Evolutionary conservation across 2,329 filamentous ascomycete species (phyloP), one percentile per base, ranked within the genome.

Genomic region (Macrophomina pseudophaseolina): DNA sequence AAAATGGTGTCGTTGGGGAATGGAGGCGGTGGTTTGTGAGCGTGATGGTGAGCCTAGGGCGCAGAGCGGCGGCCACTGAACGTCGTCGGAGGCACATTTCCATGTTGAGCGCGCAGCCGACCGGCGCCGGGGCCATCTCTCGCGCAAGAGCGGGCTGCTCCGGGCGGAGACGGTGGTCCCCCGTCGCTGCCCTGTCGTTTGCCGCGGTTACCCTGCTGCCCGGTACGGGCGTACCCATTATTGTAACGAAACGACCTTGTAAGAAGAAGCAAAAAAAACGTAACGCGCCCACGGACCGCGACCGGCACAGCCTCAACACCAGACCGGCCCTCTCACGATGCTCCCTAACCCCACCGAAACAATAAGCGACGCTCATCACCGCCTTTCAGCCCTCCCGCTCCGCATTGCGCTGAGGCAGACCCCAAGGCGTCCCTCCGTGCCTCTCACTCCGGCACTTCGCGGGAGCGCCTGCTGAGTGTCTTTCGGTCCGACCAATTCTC

Each of bases 261-360:
- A 60, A 46, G 56, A 60, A 48, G 35, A 38, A n/a, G n/a, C 11
- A 60, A 59, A 46, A 59, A 59, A 48, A 46, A 44, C 56, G 16
- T 60, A 32, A 60, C 30, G 56, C 40, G n/a, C 28, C 6, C 54
- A 59, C 54, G 40, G 54, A 42, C 40, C 40, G 18, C 40, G 53
- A 33, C 53, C 35, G 54, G 38, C 54, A 60, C 40, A 60, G 56
- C 56, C 56, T 60, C 56, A 60, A 60, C 56, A 60, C 56, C 56
- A 60, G 56, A 35, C 23, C 40, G 42, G 56, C 28, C 56, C 46
- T 44, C 40, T 60, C 56, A 60, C 56, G 56, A 60, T 60, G 56
- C 56, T 44, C 16, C 53, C 35, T 18, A 38, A 44, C 54, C 54
- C 54, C 40, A 60, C 42, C 30, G 28, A 16, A 30, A 28, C 30